Evolutionary conservation across 106 monocot species (phyloP), one percentile per base, ranked within the genome.

Genomic region (Phalaenopsis equestris): DNA sequence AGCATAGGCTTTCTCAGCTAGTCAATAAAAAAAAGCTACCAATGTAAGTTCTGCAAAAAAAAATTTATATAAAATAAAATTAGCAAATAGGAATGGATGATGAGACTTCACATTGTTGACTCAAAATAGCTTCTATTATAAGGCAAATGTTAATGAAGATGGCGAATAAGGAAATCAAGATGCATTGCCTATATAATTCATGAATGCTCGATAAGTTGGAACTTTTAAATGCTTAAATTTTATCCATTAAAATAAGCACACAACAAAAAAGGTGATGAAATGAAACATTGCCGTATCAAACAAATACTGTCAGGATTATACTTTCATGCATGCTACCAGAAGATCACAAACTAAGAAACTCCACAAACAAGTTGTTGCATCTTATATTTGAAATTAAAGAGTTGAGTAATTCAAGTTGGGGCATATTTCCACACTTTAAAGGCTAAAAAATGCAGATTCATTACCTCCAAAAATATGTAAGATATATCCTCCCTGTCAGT

Each of bases 391-490:
- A 57, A 19, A 57, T 5, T 61, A 61, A 21, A 5, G 2, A 61
- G n/a, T 21, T 4, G 19, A 61, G 61, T 61, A 19, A 61, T n/a
- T 61, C 5, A 61, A 61, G n/a, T 61, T 61, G 61, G 61, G 15
- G 12, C 36, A 38, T 70, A 39, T 76, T 43, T 76, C 21, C 21
- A 76, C 3, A 76, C 30, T 48, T 24, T 30, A 23, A 18, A 23
- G 24, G 12, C 9, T 41, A 17, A 47, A 67, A 47, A 36, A 73
- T n/a, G 8, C 55, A 23, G 36, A 48, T 41, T 41, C 21, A 73
- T 81, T 94, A 94, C 98, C 94, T 98, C 98, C 80, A 99, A 86
- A 86, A 91, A 95, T 78, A 95, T 90, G 77, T 56, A 89, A 18
- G 98, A 99, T 70, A 99, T 67, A 38, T 99, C 94, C 82, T 99